phyloP scores from a whole-genome alignment of 2,329 filamentous ascomycete species.

The Aspergillus neoniger region DNA sequence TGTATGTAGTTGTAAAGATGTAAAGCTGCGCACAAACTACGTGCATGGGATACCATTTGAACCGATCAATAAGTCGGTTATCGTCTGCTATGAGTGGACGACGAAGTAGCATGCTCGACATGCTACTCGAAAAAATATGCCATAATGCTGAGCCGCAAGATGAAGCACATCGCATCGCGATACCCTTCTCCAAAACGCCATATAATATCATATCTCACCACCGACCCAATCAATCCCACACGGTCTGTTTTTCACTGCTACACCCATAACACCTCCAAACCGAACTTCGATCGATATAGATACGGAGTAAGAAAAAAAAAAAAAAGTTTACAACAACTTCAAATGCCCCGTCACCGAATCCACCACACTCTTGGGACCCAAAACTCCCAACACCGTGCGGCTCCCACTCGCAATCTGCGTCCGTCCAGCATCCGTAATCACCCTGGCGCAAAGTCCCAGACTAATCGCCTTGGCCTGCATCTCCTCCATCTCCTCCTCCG shows the following conservation, averaged over 20 bases:
- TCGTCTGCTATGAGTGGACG: no score
- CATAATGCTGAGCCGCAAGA: not conserved
- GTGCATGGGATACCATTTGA: no score
- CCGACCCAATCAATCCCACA: not conserved
- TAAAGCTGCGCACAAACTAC: no score
- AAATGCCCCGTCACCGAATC: constrained; percentile 82
- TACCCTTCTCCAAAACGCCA: no score
- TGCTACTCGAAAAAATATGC: no score
- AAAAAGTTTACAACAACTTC: constrained; percentile 67
- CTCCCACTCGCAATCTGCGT: constrained; percentile 96
- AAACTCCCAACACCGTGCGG: constrained; percentile 83
- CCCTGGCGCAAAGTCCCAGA: constrained; percentile 81
- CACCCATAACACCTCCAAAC: no score
- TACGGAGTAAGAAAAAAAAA: no score
- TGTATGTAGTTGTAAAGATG: no score
- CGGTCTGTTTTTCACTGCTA: no score
- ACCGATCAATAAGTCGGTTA: no score
- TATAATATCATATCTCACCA: not conserved
- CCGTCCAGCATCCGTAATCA: constrained; percentile 92
- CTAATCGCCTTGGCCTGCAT: constrained; percentile 78
- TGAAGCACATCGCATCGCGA: not conserved
- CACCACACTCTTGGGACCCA: constrained; percentile 80
- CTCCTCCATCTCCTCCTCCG: constrained; percentile 75
- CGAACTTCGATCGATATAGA: no score
- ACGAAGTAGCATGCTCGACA: no score